Conservation (phyloP, 208 protist species). For the Wallacemonas collosoma region DNA sequence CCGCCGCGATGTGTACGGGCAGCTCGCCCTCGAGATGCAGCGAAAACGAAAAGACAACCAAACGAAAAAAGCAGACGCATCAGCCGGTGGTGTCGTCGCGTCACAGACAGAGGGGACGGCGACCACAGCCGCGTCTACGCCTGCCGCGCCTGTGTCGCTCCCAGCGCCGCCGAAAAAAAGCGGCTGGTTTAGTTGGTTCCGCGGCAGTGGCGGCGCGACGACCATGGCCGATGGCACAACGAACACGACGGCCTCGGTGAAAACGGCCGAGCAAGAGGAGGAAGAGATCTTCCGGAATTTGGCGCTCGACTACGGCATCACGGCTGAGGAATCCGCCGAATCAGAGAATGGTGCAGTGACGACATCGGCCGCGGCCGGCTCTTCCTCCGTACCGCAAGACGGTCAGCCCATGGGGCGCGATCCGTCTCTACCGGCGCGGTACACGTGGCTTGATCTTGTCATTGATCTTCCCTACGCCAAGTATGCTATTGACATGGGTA, state of each 20-base stretch:
- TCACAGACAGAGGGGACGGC: neutral
- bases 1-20: slow-evolving; percentile 73
- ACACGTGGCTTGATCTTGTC: slow-evolving; percentile 65
- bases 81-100: neutral
- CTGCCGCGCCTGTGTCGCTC: slow-evolving; percentile 19
- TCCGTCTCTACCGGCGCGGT: slow-evolving; percentile 53
- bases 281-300: slow-evolving; percentile 55
- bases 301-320: slow-evolving; percentile 75
- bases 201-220: slow-evolving; percentile 14
- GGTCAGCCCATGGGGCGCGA: slow-evolving; percentile 5
- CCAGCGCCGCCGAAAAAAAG: slow-evolving; percentile 19
- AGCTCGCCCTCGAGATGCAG: slow-evolving; percentile 77
- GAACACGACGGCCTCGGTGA: slow-evolving; percentile 17
- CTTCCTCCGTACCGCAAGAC: neutral
- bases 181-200: slow-evolving; percentile 61
- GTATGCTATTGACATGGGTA: slow-evolving; percentile 55
- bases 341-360: slow-evolving; percentile 23
- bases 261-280: slow-evolving; percentile 46
- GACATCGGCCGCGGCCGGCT: neutral
- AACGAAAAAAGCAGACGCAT: slow-evolving; percentile 48
- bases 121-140: slow-evolving; percentile 11
- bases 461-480: slow-evolving; percentile 59
- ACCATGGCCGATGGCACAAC: neutral
- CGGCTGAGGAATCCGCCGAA: slow-evolving; percentile 35
- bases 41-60: slow-evolving; percentile 72